A percentile compares a stretch with the other conserved stretches of the same genome.
Evolutionary conservation across 331 rosid genomes (phyloP).

Genomic region (Stylosanthes scabra): DNA sequence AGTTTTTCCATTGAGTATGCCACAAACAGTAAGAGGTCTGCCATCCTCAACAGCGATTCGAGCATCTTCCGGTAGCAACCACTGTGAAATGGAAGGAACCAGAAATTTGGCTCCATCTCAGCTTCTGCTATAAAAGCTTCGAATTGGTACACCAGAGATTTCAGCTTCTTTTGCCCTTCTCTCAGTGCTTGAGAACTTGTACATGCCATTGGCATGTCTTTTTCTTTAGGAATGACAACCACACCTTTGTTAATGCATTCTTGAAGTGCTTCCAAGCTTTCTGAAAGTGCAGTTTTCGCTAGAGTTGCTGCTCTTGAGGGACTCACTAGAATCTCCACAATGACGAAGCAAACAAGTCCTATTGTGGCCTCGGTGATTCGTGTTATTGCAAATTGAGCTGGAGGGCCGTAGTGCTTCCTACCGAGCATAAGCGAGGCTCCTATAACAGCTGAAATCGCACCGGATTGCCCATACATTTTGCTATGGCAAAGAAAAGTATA

Average conservation of each 20-base stretch:
- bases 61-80: conserved; percentile 55
- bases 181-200: conserved; percentile 41
- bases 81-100: conserved; percentile 73
- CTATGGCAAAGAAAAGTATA: conserved; percentile 70
- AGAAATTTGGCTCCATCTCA: conserved; percentile 74
- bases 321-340: conserved; percentile 54
- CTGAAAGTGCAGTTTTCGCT: conserved; percentile 66
- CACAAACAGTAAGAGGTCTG: conserved; percentile 58
- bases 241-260: conserved; percentile 58
- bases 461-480: conserved; percentile 82
- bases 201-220: conserved; percentile 27
- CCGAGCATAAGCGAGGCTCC: conserved; percentile 80
- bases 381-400: conserved; percentile 68
- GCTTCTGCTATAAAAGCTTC: conserved; percentile 64
- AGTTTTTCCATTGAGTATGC: conserved; percentile 45
- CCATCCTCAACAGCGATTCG: conserved; percentile 57
- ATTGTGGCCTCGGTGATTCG: conserved; percentile 72
- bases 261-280: conserved; percentile 51
- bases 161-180: conserved; percentile 54
- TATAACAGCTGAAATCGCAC: conserved; percentile 68
- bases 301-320: conserved; percentile 74
- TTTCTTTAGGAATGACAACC: too few relatives aligned
- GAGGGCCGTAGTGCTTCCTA: conserved; percentile 61
- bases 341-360: conserved; percentile 67
- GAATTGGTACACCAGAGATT: conserved; percentile 45